phyloP scores from a whole-genome alignment of 495 filamentous ascomycete species.

The Letharia columbiana region DNA sequence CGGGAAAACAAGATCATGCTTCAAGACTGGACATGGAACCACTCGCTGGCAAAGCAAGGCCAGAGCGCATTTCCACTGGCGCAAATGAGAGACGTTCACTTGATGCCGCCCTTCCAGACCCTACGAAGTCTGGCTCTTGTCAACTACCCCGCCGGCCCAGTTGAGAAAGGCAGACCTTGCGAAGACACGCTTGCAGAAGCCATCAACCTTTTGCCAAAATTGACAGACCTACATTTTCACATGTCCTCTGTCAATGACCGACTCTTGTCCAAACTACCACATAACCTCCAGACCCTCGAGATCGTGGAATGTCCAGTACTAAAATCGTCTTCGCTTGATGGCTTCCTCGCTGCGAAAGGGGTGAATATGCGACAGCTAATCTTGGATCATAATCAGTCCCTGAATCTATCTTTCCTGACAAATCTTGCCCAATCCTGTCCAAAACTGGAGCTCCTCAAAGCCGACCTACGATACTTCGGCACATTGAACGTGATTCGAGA shows the following conservation, averaged over 20 bases:
- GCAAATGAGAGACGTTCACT: constrained; percentile 47
- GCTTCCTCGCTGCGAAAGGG: constrained; percentile 57
- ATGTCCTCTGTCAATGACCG: constrained; percentile 53
- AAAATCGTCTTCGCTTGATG: constrained; percentile 46
- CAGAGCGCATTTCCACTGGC: constrained; percentile 31
- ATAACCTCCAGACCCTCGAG: constrained; percentile 52
- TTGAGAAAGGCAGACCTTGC: constrained; percentile 23
- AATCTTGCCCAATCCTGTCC: constrained; percentile 54
- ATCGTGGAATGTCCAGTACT: constrained; percentile 68
- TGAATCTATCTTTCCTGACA: constrained; percentile 64
- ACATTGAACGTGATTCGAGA: constrained; percentile 49
- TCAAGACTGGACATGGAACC: constrained; percentile 70
- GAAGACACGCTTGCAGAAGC: constrained; percentile 47
- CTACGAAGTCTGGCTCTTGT: constrained; percentile 54
- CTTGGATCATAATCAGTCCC: constrained; percentile 65
- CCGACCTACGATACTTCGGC: constrained; percentile 64
- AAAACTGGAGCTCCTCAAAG: constrained; percentile 54
- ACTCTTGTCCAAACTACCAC: constrained; percentile 55
- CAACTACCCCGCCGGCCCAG: constrained; percentile 48
- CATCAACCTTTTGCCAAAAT: constrained; percentile 49
- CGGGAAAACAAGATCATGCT: constrained; percentile 41
- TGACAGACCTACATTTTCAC: constrained; percentile 58
- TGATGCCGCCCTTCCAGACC: constrained; percentile 47
- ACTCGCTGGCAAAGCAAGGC: constrained; percentile 34
- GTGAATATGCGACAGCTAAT: constrained; percentile 51